Evolutionary conservation across 148 eudicot genomes (phyloP).

Genomic region (Polygonum aviculare): DNA sequence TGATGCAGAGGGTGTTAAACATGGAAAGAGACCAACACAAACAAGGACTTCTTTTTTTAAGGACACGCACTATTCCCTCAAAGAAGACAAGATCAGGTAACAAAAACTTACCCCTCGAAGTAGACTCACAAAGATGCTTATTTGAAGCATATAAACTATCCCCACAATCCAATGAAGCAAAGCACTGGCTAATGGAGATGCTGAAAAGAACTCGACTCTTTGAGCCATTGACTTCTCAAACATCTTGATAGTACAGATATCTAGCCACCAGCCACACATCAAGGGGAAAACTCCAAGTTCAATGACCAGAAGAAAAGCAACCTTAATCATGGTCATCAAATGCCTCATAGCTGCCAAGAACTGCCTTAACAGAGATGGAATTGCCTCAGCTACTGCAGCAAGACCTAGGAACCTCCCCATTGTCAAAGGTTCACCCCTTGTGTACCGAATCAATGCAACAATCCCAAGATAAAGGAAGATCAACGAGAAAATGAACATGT

Average conservation of each 20-base stretch:
- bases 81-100: slow-evolving; percentile 1
- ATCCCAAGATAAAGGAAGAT: slow-evolving; percentile 73
- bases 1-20: background rate
- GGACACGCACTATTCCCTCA: background rate
- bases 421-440: slow-evolving; percentile 81
- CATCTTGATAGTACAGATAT: slow-evolving; percentile 88
- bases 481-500: slow-evolving; percentile 72
- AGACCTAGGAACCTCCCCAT: slow-evolving; percentile 87
- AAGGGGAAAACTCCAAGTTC: slow-evolving; percentile 95
- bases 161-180: slow-evolving; percentile 97
- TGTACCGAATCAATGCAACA: slow-evolving; percentile 67
- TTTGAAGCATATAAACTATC: slow-evolving; percentile 89
- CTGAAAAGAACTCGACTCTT: slow-evolving; percentile 80
- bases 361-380: slow-evolving; percentile 80
- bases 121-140: slow-evolving; percentile 92
- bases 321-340: slow-evolving; percentile 89
- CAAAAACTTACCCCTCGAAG: slow-evolving; percentile 79
- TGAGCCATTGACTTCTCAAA: slow-evolving; percentile 82
- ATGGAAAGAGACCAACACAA: background rate
- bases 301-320: slow-evolving; percentile 89
- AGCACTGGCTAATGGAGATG: slow-evolving; percentile 83
- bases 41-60: background rate
- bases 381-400: slow-evolving; percentile 73
- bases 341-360: slow-evolving; percentile 90
- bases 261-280: slow-evolving; percentile 99